Evolutionary conservation across 1,284 basidiomycete genomes (phyloP), one percentile per base, ranked within the genome.

Genomic region (Cutaneotrichosporon cyanovorans): DNA sequence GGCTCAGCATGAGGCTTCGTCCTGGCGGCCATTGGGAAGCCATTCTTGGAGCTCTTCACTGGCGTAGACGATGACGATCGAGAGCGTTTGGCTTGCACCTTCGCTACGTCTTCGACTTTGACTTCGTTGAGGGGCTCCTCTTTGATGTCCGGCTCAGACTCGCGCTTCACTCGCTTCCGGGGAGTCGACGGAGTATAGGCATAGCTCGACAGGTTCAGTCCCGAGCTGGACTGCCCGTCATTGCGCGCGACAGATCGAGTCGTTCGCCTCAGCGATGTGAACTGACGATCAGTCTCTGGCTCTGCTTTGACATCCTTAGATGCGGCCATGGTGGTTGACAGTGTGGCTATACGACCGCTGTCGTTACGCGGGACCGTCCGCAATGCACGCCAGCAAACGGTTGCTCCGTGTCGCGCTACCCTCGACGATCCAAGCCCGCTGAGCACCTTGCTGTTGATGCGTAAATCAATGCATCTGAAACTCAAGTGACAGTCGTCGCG

Each of bases 1-100:
- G 89, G 89, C 1, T 81, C 76, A 0, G 85, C 81, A 62, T 90
- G 87, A 0, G 87, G 83, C 3, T 73, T 76, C 1, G 11, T 18
- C 18, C 54, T 20, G 20, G 44, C 44, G 72, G 78, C 32, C n/a
- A 6, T 34, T 8, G 32, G 32, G 14, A 10, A 15, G 11, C 32
- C 51, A 10, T 57, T 51, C 41, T 51, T 60, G 25, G 25, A 28
- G 12, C 25, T 28, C 12, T 28, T 28, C 8, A 7, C 12, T 3
- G 58, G 58, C 15, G 55, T 60, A 18, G 41, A 32, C 14, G 40
- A 19, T 18, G 25, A 32, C 9, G 35, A 12, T 18, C 30, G 19
- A 3, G 43, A 21, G 43, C 19, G 32, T 23, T 42, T 20, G 25
- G 28, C 22, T 6, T 31, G 20, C 32, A 31, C 25, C 8, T 7